A percentile compares a stretch with the other conserved stretches of the same genome.
Conservation (phyloP, 228 moss, liverwort and hornwort genomes). For the Sphagnum magellanicum region DNA sequence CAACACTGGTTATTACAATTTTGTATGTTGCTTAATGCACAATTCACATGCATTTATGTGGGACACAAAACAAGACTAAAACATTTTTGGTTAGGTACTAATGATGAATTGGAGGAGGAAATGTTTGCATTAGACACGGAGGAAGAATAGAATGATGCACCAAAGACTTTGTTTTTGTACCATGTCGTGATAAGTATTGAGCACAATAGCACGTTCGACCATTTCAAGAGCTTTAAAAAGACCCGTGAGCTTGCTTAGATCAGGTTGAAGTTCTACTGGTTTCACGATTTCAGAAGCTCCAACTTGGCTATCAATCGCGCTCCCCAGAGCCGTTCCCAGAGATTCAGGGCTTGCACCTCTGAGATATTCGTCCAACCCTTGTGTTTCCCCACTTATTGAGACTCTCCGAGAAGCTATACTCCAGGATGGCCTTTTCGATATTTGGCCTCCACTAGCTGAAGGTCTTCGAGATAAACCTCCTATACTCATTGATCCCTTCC, state of each 20-base stretch:
- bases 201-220: constrained; percentile 75
- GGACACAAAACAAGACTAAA: no score
- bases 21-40: no score
- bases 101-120: no score
- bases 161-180: constrained; percentile 12
- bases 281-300: constrained; percentile 6
- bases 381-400: constrained; percentile 41
- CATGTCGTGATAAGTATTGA: constrained; percentile 80
- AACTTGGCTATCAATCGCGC: constrained; percentile 20
- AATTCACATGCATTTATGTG: no score
- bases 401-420: constrained; percentile 11
- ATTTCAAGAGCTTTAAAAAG: constrained; percentile 80
- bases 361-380: constrained; percentile 26
- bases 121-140: no score
- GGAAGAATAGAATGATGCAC: no score
- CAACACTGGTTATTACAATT: no score
- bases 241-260: constrained; percentile 69
- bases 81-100: no score
- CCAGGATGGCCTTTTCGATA: constrained; percentile 47
- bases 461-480: constrained; percentile 47
- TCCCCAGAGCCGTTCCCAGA: constrained; percentile 11
- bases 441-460: constrained; percentile 40
- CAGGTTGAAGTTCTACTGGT: constrained; percentile 22
- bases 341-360: constrained; percentile 31
- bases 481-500: constrained; percentile 20